Evolutionary conservation across 2,329 filamentous ascomycete species (phyloP).

Genomic region (Coniosporium tulheliwenetii): DNA sequence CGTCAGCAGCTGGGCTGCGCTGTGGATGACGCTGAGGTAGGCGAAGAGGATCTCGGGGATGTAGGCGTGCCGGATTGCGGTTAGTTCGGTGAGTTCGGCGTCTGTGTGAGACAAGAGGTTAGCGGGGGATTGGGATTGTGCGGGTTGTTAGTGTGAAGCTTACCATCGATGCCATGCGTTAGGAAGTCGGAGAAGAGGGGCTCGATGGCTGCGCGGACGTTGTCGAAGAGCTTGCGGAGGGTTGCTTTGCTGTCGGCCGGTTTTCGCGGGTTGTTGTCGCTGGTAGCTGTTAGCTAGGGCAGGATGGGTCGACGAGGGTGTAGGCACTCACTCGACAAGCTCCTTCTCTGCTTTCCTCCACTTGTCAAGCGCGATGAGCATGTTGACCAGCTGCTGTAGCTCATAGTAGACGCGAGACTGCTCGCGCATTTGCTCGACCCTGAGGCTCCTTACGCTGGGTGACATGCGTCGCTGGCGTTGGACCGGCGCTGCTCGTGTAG

Average conservation of each 20-base stretch:
- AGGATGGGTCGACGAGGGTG: not conserved
- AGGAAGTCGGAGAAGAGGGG: conserved; percentile 19
- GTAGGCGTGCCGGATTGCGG: conserved; percentile 56
- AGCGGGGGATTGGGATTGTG: conserved; percentile 4
- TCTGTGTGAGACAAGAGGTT: conserved; percentile 18
- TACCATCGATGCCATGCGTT: conserved; percentile 10
- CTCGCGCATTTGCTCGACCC: not conserved
- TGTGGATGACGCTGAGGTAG: conserved; percentile 68
- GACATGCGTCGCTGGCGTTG: not conserved
- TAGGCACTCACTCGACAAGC: conserved; percentile 11
- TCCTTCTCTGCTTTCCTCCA: conserved; percentile 27
- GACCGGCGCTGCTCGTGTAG: not conserved
- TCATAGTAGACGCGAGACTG: conserved; percentile 23
- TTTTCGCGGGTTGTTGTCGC: not conserved
- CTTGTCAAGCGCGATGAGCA: conserved; percentile 24
- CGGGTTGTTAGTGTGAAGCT: not conserved
- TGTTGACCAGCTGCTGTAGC: conserved; percentile 24
- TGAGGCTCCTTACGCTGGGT: not conserved
- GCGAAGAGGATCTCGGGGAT: conserved; percentile 75
- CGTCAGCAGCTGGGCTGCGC: conserved; percentile 57
- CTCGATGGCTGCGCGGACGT: conserved; percentile 21
- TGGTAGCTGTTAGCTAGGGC: not conserved
- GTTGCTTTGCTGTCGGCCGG: not conserved
- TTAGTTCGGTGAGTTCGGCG: conserved; percentile 44
- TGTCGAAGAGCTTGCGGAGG: conserved; percentile 22